Percentiles rank a stretch among this genome's conserved stretches.
These are phyloP conservation scores for Mayamaea pseudoterrestris DNA, from an alignment of 108 stramenopile species.

Conservation along the genomic window DNA sequence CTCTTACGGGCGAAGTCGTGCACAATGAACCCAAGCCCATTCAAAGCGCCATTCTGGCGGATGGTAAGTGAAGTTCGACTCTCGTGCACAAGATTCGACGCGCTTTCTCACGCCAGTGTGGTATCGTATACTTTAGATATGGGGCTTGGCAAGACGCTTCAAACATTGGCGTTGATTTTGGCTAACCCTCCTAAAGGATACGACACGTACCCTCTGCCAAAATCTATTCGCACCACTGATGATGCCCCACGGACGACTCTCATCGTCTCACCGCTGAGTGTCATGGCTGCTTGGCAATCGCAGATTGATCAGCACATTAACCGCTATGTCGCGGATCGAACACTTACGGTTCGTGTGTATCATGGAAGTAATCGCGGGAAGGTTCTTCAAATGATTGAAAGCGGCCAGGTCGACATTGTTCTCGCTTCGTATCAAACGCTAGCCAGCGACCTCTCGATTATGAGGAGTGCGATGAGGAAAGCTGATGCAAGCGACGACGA, in stretches of 20 bases:
- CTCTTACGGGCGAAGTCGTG: constrained; percentile 25
- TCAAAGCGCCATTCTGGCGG: constrained; percentile 36
- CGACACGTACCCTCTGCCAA: no score
- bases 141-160: constrained; percentile 56
- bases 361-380: constrained; percentile 28
- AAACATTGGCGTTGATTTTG: constrained; percentile 40
- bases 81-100: no score
- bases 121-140: constrained; percentile 14
- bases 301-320: constrained; percentile 32
- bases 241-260: constrained; percentile 19
- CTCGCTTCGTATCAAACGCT: constrained; percentile 41
- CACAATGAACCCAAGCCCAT: constrained; percentile 12
- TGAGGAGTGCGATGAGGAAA: constrained; percentile 8
- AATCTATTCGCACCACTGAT: no score
- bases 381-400: constrained; percentile 14
- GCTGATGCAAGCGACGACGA: constrained; percentile 12
- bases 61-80: constrained; percentile 24
- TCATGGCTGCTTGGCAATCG: constrained; percentile 40
- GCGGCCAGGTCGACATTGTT: constrained; percentile 22
- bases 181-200: constrained; percentile 24
- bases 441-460: not conserved
- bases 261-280: constrained; percentile 60
- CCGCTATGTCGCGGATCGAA: no score
- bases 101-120: no score
- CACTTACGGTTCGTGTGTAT: no score